These are phyloP conservation scores for Leishmania aethiopica DNA, from an alignment of 208 protist genomes.

Conservation along the genomic window DNA sequence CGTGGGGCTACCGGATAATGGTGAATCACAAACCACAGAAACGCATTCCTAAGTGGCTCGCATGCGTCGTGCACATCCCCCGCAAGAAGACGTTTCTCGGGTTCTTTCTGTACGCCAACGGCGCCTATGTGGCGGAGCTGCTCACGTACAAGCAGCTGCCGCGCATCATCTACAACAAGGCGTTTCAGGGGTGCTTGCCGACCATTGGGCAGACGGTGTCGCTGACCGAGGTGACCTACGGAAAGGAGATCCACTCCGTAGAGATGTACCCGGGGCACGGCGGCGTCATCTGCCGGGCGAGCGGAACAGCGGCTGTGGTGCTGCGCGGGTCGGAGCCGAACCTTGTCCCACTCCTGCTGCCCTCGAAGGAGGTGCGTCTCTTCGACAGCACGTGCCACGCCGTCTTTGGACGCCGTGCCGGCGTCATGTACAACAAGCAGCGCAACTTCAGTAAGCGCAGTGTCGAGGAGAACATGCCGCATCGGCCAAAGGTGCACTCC, in stretches of 20 bases:
- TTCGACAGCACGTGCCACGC: conserved; percentile 89
- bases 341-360: conserved; percentile 86
- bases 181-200: conserved; percentile 84
- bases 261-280: conserved; percentile 93
- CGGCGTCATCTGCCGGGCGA: conserved; percentile 80
- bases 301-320: conserved; percentile 85
- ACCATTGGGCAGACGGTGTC: conserved; percentile 91
- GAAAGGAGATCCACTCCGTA: conserved; percentile 90
- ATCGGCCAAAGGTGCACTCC: conserved; percentile 82
- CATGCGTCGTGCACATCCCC: conserved; percentile 83
- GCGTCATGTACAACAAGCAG: conserved; percentile 90
- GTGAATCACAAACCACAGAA: conserved; percentile 93
- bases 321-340: conserved; percentile 88
- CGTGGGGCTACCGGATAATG: conserved; percentile 76
- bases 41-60: conserved; percentile 91
- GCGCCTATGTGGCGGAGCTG: conserved; percentile 90
- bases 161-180: conserved; percentile 89
- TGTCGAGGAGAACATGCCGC: conserved; percentile 82
- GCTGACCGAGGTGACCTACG: conserved; percentile 89
- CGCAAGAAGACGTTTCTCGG: conserved; percentile 84
- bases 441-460: conserved; percentile 77
- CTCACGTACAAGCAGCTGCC: conserved; percentile 94
- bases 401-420: conserved; percentile 86
- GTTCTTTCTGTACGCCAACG: conserved; percentile 93
- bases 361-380: conserved; percentile 92